Evolutionary conservation across 2,329 filamentous ascomycete species (phyloP).

Genomic region (Canariomyces notabilis): DNA sequence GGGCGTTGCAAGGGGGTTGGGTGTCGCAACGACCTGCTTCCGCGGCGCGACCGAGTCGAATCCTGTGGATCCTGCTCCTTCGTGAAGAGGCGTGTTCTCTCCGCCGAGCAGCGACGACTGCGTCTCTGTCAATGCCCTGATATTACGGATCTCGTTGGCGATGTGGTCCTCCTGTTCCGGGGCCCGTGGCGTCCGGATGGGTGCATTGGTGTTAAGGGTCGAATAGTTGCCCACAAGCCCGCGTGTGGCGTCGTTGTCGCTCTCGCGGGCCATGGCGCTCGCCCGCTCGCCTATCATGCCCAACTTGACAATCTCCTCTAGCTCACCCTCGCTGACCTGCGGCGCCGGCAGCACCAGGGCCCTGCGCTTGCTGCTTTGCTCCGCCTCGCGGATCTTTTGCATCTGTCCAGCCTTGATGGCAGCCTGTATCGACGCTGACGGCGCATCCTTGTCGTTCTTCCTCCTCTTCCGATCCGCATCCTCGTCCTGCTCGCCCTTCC

Average conservation of each 20-base stretch:
- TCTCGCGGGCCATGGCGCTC: slow-evolving; percentile 65
- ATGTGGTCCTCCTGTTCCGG: slow-evolving; percentile 92
- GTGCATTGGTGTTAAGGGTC: slow-evolving; percentile 71
- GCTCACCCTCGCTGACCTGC: slow-evolving; percentile 85
- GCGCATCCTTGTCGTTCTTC: slow-evolving; percentile 80
- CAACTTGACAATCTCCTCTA: slow-evolving; percentile 99
- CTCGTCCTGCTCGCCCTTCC: slow-evolving; percentile 87
- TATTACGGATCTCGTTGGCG: slow-evolving; percentile 93
- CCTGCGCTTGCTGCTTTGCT: slow-evolving; percentile 90
- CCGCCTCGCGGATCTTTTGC: slow-evolving; percentile 91
- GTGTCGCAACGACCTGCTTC: slow-evolving; percentile 77
- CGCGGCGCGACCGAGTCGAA: slow-evolving; percentile 81
- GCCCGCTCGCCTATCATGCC: slow-evolving; percentile 88
- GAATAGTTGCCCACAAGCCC: slow-evolving; percentile 86
- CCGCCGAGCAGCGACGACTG: slow-evolving; percentile 90
- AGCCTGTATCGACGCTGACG: slow-evolving; percentile 75
- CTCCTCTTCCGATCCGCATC: slow-evolving; percentile 75
- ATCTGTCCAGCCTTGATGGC: slow-evolving; percentile 90
- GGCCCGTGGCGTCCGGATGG: slow-evolving; percentile 86
- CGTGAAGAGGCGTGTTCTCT: slow-evolving; percentile 84
- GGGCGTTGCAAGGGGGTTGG: slow-evolving; percentile 92
- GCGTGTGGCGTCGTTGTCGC: slow-evolving; percentile 79
- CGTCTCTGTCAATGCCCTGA: slow-evolving; percentile 84
- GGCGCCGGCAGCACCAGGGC: slow-evolving; percentile 78
- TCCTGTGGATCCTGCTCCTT: slow-evolving; percentile 76